These are phyloP conservation scores for Daucus carota DNA, from an alignment of 129 eudicot species.

Conservation along the genomic window DNA sequence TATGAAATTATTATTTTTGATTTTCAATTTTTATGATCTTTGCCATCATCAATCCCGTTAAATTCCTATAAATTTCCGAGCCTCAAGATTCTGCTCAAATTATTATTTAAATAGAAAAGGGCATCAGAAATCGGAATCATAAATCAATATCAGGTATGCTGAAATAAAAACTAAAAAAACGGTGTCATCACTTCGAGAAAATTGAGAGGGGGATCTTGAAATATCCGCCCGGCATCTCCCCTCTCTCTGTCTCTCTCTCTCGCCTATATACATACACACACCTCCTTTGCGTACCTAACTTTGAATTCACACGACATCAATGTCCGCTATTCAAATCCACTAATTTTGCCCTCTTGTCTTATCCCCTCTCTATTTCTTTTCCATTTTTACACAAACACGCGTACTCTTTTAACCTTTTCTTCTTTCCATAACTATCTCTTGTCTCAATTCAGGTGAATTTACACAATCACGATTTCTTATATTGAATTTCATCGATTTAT, in stretches of 20 bases:
- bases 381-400: neutral
- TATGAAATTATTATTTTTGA: no score
- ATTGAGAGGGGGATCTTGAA: conserved; percentile 1
- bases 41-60: no score
- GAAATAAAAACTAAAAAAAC: no score
- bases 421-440: neutral
- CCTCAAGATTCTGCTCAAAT: no score
- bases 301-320: neutral
- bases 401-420: no score
- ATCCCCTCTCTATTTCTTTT: neutral
- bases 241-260: neutral
- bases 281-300: neutral
- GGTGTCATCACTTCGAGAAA: neutral
- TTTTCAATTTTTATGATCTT: no score
- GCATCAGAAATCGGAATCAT: no score
- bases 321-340: neutral
- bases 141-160: no score
- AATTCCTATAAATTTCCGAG: no score
- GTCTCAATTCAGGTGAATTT: neutral
- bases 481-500: neutral
- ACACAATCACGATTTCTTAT: neutral
- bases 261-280: neutral
- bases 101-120: no score
- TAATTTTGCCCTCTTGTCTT: neutral
- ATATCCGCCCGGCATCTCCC: conserved; percentile 7